Evolutionary conservation across 768 basidiomycete species (phyloP).

Genomic region (Trametes gibbosa): DNA sequence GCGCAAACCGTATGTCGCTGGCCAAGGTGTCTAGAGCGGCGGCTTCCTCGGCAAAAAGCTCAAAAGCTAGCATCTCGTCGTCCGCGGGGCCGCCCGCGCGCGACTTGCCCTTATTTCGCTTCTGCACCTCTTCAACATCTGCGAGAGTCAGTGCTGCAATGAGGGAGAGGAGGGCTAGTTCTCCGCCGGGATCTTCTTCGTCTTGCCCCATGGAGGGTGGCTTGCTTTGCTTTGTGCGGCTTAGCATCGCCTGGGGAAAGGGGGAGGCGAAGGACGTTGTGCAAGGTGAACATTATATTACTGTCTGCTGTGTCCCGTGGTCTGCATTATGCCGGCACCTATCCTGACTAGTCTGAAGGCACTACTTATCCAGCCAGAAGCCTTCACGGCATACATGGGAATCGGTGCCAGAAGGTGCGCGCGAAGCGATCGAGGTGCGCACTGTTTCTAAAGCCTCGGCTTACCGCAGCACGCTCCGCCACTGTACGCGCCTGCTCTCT

Average conservation of each 20-base stretch:
- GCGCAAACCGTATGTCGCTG: slow-evolving; percentile 24
- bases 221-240: neutral
- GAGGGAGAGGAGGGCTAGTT: slow-evolving; percentile 2
- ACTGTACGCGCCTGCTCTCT: neutral
- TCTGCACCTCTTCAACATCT: slow-evolving; percentile 9
- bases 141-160: slow-evolving; percentile 29
- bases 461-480: slow-evolving; percentile 5
- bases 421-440: neutral
- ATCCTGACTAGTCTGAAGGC: neutral
- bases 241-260: neutral
- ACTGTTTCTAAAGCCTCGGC: neutral
- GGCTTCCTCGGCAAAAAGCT: slow-evolving; percentile 29
- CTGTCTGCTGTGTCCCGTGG: neutral
- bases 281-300: neutral
- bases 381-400: too few relatives aligned
- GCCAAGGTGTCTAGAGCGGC: slow-evolving; percentile 15
- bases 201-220: neutral
- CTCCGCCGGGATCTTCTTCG: neutral
- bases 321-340: neutral
- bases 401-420: neutral
- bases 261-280: neutral
- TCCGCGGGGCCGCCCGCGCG: neutral
- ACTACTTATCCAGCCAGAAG: neutral
- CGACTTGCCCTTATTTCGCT: slow-evolving; percentile 18
- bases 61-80: slow-evolving; percentile 30